Evolutionary conservation across 2,329 filamentous ascomycete species (phyloP), one percentile per base, ranked within the genome.

Genomic region (Colletotrichum gloeosporioides): DNA sequence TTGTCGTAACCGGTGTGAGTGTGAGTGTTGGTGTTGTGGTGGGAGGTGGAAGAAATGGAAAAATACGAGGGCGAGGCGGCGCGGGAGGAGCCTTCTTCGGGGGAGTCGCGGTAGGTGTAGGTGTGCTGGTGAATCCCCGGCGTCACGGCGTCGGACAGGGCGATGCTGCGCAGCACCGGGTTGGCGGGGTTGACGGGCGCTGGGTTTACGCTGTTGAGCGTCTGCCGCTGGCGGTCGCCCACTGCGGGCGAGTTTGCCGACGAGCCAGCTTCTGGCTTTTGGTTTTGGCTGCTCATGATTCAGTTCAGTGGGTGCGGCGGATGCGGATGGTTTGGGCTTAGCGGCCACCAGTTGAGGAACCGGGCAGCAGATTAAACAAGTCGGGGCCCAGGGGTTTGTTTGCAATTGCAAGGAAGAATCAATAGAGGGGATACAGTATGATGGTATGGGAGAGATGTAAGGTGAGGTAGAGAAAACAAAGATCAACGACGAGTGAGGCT

Each of bases 81-180:
- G 67, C 73, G 77, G 39, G 77, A 76, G 63, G 69, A 62, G 57
- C 69, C 62, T 16, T 27, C 62, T 22, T 64, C 73, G 55, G 65
- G 57, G 44, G 71, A 69, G 18, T 70, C 68, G 71, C 75, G 66
- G 77, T 81, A 82, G 22, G 78, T 82, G 77, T 81, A 82, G n/a
- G 78, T 82, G 61, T 75, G 61, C 59, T 78, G 79, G 63, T 81
- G 75, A 76, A 82, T 81, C 66, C 82, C 80, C 36, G 82, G 80
- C 65, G 81, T 82, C 68, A 83, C 80, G 70, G 81, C 82, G 73
- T 81, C 80, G 64, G 71, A 69, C 44, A 76, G 70, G 65, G 77
- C 71, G 66, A 76, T 59, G 73, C 73, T 76, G 25, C 65, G 76
- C 63, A 66, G 77, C 13, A 73, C 73, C 64, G 69, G 75, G 70